A percentile compares a stretch with the other conserved stretches of the same genome.
These are phyloP conservation scores for Arthromyces matolae DNA, from an alignment of 768 basidiomycete genomes.

Conservation along the genomic window DNA sequence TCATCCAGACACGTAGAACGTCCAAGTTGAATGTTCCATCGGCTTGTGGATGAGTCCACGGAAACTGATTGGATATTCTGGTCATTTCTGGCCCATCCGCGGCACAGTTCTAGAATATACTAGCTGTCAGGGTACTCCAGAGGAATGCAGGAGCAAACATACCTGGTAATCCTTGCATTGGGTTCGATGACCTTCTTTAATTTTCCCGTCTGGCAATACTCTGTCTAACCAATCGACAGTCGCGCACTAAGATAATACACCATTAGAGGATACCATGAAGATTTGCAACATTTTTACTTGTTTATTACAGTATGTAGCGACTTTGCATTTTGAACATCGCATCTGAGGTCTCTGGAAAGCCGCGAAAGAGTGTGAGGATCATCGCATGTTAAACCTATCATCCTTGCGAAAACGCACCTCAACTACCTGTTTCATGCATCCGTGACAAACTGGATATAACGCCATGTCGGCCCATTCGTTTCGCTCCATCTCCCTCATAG, in stretches of 20 bases:
- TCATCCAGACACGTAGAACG: slow-evolving; percentile 12
- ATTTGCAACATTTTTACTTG: background rate
- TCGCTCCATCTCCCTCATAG: background rate
- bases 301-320: slow-evolving; percentile 8
- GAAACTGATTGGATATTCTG: slow-evolving; percentile 21
- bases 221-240: slow-evolving; percentile 1
- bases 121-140: too few species aligned
- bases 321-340: slow-evolving; percentile 8
- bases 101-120: background rate
- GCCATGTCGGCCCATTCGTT: background rate
- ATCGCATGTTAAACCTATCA: too few species aligned
- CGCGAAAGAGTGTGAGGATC: too few species aligned
- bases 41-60: slow-evolving; percentile 15
- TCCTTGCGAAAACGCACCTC: background rate
- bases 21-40: slow-evolving; percentile 16
- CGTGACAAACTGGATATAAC: background rate
- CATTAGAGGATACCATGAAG: background rate
- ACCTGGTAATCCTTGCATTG: slow-evolving; percentile 5
- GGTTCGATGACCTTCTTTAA: background rate
- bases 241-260: slow-evolving; percentile 3
- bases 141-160: background rate
- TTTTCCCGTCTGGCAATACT: background rate
- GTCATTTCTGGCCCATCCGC: slow-evolving; percentile 13
- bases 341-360: slow-evolving; percentile 4
- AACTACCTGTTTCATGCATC: background rate